Evolutionary conservation across 1,284 basidiomycete genomes (phyloP).

Genomic region (Ceratobasidium sp.): DNA sequence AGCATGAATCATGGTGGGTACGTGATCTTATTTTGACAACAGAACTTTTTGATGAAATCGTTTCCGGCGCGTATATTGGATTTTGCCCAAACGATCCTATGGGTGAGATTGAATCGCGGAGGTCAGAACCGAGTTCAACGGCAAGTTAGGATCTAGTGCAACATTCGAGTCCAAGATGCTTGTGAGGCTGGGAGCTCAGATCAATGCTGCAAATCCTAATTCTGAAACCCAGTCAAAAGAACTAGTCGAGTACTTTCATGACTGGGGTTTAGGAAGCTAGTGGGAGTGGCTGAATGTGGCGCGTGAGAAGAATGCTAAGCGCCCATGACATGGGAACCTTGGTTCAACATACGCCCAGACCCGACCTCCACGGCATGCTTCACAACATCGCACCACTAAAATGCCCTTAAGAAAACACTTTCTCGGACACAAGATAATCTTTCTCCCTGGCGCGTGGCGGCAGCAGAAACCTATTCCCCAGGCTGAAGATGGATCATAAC

Average conservation of each 20-base stretch:
- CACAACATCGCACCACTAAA: neutral
- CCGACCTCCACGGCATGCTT: neutral
- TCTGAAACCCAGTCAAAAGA: too few species aligned
- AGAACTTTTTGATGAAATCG: neutral
- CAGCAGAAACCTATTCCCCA: neutral
- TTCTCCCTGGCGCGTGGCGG: neutral
- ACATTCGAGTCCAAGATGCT: neutral
- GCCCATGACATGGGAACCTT: neutral
- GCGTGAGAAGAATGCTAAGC: conserved; percentile 5
- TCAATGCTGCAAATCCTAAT: too few species aligned
- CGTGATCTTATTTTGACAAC: neutral
- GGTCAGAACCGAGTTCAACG: neutral
- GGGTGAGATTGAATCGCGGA: neutral
- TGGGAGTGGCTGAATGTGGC: conserved; percentile 1
- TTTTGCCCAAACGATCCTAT: neutral
- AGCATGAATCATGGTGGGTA: neutral
- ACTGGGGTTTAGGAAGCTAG: too few species aligned
- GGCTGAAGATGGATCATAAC: conserved; percentile 13
- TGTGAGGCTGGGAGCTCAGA: too few species aligned
- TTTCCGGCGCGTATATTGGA: neutral
- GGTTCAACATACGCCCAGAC: neutral
- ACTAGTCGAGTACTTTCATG: too few species aligned
- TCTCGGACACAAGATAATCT: neutral
- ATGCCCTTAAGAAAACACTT: neutral
- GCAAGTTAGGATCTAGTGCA: neutral